Conservation (phyloP, 495 filamentous ascomycete genomes). For the Podospora appendiculata region DNA sequence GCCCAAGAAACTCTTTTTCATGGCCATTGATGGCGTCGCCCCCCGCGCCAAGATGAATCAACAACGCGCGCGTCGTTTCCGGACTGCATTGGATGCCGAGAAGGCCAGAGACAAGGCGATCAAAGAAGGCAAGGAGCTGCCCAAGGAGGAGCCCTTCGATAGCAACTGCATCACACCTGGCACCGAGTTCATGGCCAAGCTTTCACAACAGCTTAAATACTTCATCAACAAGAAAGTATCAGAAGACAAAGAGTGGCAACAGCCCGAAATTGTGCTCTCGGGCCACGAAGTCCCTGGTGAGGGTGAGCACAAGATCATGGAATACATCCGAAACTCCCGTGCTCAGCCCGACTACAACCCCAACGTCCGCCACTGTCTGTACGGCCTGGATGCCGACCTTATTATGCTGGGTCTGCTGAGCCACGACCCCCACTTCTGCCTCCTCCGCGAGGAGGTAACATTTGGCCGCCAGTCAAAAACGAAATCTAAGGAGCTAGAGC, state of each 20-base stretch:
- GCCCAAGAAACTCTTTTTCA: constrained; percentile 96
- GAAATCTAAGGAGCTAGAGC: constrained; percentile 92
- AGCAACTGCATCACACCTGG: constrained; percentile 98
- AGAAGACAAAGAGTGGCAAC: constrained; percentile 95
- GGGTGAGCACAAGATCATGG: constrained; percentile 99
- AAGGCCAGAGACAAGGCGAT: constrained; percentile 84
- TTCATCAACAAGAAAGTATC: constrained; percentile 98
- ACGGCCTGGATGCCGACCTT: constrained; percentile 93
- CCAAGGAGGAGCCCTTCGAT: constrained; percentile 92
- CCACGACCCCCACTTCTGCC: constrained; percentile 96
- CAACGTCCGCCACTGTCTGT: constrained; percentile 96
- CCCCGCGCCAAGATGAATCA: constrained; percentile 99
- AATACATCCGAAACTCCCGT: constrained; percentile 95
- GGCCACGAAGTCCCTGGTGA: constrained; percentile 99
- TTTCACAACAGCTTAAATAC: constrained; percentile 91
- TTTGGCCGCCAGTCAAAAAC: constrained; percentile 80
- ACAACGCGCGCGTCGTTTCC: constrained; percentile 90
- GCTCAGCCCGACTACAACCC: constrained; percentile 87
- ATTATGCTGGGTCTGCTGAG: constrained; percentile 97
- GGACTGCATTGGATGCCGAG: constrained; percentile 89
- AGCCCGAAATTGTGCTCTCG: constrained; percentile 89
- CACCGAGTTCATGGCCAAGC: constrained; percentile 95
- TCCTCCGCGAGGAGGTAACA: constrained; percentile 94
- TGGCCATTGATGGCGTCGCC: constrained; percentile 97
- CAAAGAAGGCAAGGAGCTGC: constrained; percentile 79